Evolutionary conservation across 495 filamentous ascomycete species (phyloP).

Genomic region (Aspergillus funiculosus): DNA sequence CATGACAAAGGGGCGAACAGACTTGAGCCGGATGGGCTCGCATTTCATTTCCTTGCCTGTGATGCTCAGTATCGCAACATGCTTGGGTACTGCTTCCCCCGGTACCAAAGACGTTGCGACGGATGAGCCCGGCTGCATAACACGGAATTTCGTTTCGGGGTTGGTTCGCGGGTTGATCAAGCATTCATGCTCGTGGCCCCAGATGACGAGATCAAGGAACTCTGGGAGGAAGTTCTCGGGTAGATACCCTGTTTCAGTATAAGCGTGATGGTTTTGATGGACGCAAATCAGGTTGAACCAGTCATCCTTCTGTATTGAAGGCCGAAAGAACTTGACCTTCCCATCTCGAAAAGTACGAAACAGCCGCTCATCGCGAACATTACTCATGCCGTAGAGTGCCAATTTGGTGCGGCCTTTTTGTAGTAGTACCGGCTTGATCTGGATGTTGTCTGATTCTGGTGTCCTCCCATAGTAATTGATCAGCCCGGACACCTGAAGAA

Average conservation of each 20-base stretch:
- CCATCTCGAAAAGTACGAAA: constrained; percentile 89
- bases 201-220: constrained; percentile 87
- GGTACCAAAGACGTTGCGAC: constrained; percentile 87
- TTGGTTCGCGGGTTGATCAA: constrained; percentile 77
- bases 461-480: constrained; percentile 95
- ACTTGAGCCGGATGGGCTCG: constrained; percentile 78
- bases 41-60: constrained; percentile 74
- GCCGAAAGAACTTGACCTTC: constrained; percentile 89
- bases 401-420: constrained; percentile 94
- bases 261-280: constrained; percentile 92
- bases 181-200: constrained; percentile 98
- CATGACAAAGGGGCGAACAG: constrained; percentile 86
- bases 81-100: constrained; percentile 87
- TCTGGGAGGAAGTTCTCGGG: constrained; percentile 91
- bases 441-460: constrained; percentile 85
- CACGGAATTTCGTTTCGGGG: constrained; percentile 81
- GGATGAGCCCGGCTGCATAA: constrained; percentile 97
- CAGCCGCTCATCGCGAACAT: constrained; percentile 91
- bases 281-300: constrained; percentile 98
- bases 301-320: constrained; percentile 72
- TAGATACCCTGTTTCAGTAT: constrained; percentile 84
- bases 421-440: constrained; percentile 81
- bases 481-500: constrained; percentile 84
- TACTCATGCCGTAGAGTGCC: constrained; percentile 92
- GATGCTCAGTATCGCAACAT: constrained; percentile 79